phyloP scores from a whole-genome alignment of 768 basidiomycete genomes.

The Phylloporus rhodoxanthus region DNA sequence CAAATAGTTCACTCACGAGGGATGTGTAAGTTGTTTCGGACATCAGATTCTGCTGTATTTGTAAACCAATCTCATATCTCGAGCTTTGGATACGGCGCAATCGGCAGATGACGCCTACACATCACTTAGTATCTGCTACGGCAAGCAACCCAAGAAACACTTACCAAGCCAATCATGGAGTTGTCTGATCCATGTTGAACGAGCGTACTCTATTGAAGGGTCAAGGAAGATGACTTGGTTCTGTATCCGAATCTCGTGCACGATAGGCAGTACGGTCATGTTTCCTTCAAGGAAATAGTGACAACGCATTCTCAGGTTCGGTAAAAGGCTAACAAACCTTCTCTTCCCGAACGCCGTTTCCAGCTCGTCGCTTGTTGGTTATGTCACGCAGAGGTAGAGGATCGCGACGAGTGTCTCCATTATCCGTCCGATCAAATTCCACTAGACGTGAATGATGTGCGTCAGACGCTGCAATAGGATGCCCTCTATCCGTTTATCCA shows the following conservation, averaged over 20 bases:
- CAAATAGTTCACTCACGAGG: slow-evolving; percentile 46
- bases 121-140: not conserved
- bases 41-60: slow-evolving; percentile 65
- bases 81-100: slow-evolving; percentile 88
- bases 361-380: slow-evolving; percentile 60
- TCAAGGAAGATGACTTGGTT: slow-evolving; percentile 99
- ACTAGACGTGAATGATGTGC: slow-evolving; percentile 83
- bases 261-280: slow-evolving; percentile 76
- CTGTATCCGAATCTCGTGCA: slow-evolving; percentile 96
- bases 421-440: slow-evolving; percentile 81
- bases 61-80: slow-evolving; percentile 92
- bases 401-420: slow-evolving; percentile 56
- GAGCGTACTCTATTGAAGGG: slow-evolving; percentile 93
- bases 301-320: not conserved
- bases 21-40: slow-evolving; percentile 79
- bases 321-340: slow-evolving; percentile 44
- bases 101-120: slow-evolving; percentile 76
- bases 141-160: slow-evolving; percentile 5
- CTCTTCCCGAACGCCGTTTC: slow-evolving; percentile 71
- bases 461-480: slow-evolving; percentile 71
- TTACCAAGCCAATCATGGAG: slow-evolving; percentile 85
- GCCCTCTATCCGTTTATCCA: slow-evolving; percentile 77
- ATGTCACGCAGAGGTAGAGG: slow-evolving; percentile 45
- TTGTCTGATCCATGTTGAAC: slow-evolving; percentile 83
- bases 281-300: slow-evolving; percentile 48